A percentile compares a stretch with the other conserved stretches of the same genome.
These are phyloP conservation scores for Ocimum tenuiflorum DNA, from an alignment of 257 asterid species.

Conservation along the genomic window DNA sequence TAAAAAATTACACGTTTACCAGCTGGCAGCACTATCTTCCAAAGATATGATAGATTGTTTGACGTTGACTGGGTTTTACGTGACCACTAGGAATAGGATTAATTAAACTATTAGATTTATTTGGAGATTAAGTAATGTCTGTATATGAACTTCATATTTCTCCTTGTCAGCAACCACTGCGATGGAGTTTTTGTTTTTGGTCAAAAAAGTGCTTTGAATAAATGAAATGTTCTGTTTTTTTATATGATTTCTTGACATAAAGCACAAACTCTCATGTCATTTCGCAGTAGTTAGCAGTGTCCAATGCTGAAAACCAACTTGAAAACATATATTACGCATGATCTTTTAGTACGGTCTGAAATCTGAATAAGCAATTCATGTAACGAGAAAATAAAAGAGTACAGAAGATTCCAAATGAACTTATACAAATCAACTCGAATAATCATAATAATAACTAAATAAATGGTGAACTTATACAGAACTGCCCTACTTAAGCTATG, in stretches of 20 bases:
- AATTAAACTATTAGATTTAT: background rate
- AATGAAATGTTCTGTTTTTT: background rate
- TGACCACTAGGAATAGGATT: background rate
- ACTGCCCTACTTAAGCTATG: background rate
- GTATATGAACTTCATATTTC: background rate
- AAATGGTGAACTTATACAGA: too few relatives aligned
- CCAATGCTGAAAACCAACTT: too few relatives aligned
- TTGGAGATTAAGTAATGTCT: constrained; percentile 3
- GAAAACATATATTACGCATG: too few relatives aligned
- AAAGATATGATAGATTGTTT: background rate
- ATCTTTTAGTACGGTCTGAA: too few relatives aligned
- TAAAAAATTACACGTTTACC: background rate
- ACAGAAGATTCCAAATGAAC: too few relatives aligned
- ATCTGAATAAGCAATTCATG: too few relatives aligned
- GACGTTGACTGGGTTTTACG: constrained; percentile 17
- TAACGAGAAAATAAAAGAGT: too few relatives aligned
- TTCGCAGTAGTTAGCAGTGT: too few relatives aligned
- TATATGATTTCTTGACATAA: too few relatives aligned
- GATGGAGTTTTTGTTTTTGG: background rate
- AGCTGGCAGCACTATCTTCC: constrained; percentile 20
- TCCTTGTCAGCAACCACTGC: constrained; percentile 6
- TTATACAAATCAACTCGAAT: too few relatives aligned
- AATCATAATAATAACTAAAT: too few relatives aligned
- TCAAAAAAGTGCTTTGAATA: constrained; percentile 7
- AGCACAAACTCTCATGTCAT: too few relatives aligned